A percentile compares a stretch with the other conserved stretches of the same genome.
These are phyloP conservation scores for Fibroporia radiculosa DNA, from an alignment of 768 basidiomycete species.

Conservation along the genomic window DNA sequence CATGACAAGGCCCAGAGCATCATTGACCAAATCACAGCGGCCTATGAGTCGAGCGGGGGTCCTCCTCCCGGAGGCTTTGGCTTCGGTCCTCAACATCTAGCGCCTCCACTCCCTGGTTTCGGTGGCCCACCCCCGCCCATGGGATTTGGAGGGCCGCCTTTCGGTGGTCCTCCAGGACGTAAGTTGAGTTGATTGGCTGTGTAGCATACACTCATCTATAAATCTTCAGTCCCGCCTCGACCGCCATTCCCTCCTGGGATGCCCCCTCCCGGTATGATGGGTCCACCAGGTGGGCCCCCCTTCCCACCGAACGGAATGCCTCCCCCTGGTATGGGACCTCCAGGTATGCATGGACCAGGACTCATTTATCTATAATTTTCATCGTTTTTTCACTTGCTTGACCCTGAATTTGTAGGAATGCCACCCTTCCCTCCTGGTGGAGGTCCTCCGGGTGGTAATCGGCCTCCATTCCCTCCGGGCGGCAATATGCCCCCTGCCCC, in stretches of 20 bases:
- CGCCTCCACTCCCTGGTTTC: conserved; percentile 33
- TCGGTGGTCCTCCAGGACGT: conserved; percentile 40
- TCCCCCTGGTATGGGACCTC: conserved; percentile 27
- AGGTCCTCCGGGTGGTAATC: conserved; percentile 14
- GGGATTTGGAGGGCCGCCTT: conserved; percentile 44
- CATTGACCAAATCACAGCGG: conserved; percentile 95
- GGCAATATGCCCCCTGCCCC: neutral
- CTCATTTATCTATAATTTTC: conserved; percentile 12
- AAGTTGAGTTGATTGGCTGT: conserved; percentile 4
- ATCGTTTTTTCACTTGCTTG: neutral
- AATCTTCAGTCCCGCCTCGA: conserved; percentile 32
- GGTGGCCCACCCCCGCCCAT: conserved; percentile 45
- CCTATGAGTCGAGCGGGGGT: conserved; percentile 81
- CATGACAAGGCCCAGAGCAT: conserved; percentile 98
- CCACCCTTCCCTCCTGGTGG: conserved; percentile 31
- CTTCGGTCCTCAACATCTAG: conserved; percentile 76
- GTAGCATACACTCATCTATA: neutral
- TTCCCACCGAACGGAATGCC: conserved; percentile 62
- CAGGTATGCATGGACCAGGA: conserved; percentile 27
- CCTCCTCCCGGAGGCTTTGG: conserved; percentile 86
- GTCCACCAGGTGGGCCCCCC: conserved; percentile 56
- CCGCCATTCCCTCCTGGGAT: conserved; percentile 68
- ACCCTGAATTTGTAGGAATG: conserved; percentile 25
- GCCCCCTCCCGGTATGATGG: conserved; percentile 41
- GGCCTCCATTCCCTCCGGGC: conserved; percentile 27